These are phyloP conservation scores for Leccinum subatratum DNA, from an alignment of 1,284 basidiomycete species.

Conservation along the genomic window DNA sequence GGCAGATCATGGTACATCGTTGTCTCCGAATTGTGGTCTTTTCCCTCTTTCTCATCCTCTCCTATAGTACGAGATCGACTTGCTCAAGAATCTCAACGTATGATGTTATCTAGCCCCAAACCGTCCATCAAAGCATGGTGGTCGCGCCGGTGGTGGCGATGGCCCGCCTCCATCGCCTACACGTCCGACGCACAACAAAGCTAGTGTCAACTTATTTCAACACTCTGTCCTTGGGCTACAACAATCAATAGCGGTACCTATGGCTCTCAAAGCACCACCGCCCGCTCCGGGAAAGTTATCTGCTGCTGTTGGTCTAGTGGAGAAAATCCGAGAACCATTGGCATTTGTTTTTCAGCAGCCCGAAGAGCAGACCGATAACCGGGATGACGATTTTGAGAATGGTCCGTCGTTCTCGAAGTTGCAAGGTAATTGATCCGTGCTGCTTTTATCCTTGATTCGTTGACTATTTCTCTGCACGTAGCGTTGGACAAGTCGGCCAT, in stretches of 20 bases:
- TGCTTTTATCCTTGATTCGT: not conserved
- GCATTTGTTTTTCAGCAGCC: conserved; percentile 59
- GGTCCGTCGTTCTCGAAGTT: conserved; percentile 84
- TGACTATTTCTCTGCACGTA: conserved; percentile 25
- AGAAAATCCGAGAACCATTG: conserved; percentile 55
- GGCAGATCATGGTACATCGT: conserved; percentile 88
- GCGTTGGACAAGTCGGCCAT: conserved; percentile 56
- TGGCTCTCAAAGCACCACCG: conserved; percentile 27
- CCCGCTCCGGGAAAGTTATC: conserved; percentile 23
- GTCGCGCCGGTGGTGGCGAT: conserved; percentile 35
- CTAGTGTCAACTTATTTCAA: conserved; percentile 28
- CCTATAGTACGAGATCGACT: conserved; percentile 86
- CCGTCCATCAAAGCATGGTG: conserved; percentile 59
- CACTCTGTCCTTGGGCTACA: conserved; percentile 32
- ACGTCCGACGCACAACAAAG: conserved; percentile 31
- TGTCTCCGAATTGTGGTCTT: conserved; percentile 5
- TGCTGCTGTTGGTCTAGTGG: conserved; percentile 39
- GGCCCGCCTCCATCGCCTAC: conserved; percentile 42
- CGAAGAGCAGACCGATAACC: conserved; percentile 86
- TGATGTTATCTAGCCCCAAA: conserved; percentile 45
- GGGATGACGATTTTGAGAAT: conserved; percentile 97
- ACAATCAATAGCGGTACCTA: conserved; percentile 30
- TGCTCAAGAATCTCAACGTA: conserved; percentile 94
- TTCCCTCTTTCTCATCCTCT: conserved; percentile 12
- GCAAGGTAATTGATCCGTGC: conserved; percentile 47